These are phyloP conservation scores for Alternaria angustiovoidea DNA, from an alignment of 2,329 filamentous ascomycete genomes.

Conservation along the genomic window DNA sequence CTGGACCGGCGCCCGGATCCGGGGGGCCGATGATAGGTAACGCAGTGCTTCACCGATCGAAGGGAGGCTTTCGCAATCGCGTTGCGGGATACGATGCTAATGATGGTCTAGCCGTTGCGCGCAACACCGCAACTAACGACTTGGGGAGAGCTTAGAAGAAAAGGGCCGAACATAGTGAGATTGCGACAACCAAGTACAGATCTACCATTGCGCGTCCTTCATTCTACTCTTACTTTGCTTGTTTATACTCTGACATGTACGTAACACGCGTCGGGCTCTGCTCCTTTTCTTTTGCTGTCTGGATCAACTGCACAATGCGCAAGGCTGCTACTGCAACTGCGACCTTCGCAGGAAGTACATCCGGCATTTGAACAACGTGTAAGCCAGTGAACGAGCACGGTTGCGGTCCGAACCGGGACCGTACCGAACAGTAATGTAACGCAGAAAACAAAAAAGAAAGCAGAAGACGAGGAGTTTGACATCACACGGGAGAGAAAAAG, in stretches of 20 bases:
- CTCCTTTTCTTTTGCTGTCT: background rate
- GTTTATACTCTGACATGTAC: conserved; percentile 1
- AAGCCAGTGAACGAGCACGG: conserved; percentile 1
- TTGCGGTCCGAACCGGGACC: background rate
- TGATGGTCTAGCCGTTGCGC: conserved; percentile 1
- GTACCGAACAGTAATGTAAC: conserved; percentile 2
- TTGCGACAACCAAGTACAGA: conserved; percentile 2
- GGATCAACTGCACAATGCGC: background rate
- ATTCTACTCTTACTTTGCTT: conserved; percentile 5
- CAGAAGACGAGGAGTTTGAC: background rate
- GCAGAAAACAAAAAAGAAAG: background rate
- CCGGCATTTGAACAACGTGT: conserved; percentile 4
- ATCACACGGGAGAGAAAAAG: background rate
- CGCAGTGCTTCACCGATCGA: conserved; percentile 3
- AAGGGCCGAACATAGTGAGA: conserved; percentile 1
- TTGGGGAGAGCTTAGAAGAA: background rate
- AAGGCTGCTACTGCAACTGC: conserved; percentile 1
- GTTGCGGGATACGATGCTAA: background rate
- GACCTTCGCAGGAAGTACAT: background rate
- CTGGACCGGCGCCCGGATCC: background rate
- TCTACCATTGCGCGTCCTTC: conserved; percentile 3
- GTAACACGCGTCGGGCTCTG: background rate
- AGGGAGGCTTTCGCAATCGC: background rate
- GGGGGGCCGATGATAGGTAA: background rate
- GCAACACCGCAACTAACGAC: conserved; percentile 5